Evolutionary conservation across 2,329 filamentous ascomycete genomes (phyloP), one percentile per base, ranked within the genome.

Genomic region (Penicillium sp.): DNA sequence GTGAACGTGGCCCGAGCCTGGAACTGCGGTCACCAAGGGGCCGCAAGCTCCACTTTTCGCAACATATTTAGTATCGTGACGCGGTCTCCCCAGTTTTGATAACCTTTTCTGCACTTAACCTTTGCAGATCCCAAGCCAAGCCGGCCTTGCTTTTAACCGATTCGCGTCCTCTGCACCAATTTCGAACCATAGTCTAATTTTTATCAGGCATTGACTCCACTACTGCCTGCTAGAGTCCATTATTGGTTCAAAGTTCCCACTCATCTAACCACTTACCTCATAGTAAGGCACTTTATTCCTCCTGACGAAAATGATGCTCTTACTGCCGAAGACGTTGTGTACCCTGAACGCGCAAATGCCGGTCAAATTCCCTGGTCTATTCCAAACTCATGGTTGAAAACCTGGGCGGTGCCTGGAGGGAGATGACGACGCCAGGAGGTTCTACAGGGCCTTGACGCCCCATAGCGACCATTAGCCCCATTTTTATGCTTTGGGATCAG

Each of bases 71-170:
- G 47, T 11, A 14, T 27, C 33, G 33, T 60, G 50, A 60, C 57
- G 57, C 57, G 54, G 51, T 54, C 54, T 49, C 37, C 42, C 51
- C 44, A 39, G 22, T 29, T 37, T 49, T 51, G 37, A 55, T 42
- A 24, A 19, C 16, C 24, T 49, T 42, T 10, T 44, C 31, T 16
- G 16, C 13, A 4, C n/a, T 46, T 45, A 33, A 43, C 24, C 33
- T 52, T 37, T 52, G 57, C 57, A 59, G 57, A 57, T 57, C 57
- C 27, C 31, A 44, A 47, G 42, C 46, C 31, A 26, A 52, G 46
- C 31, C 59, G 59, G 59, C 33, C 31, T 3, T 55, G 27, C 49
- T 19, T 57, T 59, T 62, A 62, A 14, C 59, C 59, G 59, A 24
- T n/a, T 19, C 22, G 14, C 37, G 26, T n/a, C 42, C 39, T 29